Base-by-base conservation (phyloP, 495 filamentous ascomycete species). In the Parmelia sp. region DNA sequence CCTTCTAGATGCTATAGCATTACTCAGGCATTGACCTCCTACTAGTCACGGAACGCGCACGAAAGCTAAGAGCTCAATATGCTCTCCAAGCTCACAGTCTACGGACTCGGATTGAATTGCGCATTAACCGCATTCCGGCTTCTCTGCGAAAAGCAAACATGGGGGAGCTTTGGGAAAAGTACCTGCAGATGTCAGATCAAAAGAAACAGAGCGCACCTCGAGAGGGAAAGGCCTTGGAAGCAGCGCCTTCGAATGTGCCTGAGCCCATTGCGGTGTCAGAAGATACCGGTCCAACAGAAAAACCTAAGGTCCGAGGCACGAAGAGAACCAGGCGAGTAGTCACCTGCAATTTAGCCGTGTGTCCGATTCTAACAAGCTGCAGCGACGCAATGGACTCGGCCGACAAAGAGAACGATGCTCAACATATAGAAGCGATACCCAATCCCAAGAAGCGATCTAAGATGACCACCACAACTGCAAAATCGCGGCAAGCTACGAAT, bases 11-110 rank as follows among this genome's bases (percentile, higher is more conserved):
- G 19, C 63, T 63, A 21, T 60, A 35, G 31, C 29, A 23, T 56
- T 29, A 29, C 27, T 39, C 67, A 29, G 60, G 53, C 25, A 64
- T 57, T 75, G 35, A 75, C 64, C 47, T 25, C 15, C 17, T 63
- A 27, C 8, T 53, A 97, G 94, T 97, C 66, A 93, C 90, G 35
- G 91, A 96, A 76, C 86, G 94, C 68, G 91, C 90, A 42, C 84
- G 94, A 61, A 95, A 94, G 74, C 84, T 97, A 33, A 88, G 92
- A 66, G 87, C 92, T 6, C 92, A 95, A 74, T 96, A 95, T 78
- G 87, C 87, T 39, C 80, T 95, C 40, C 92, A 96, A 74, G 88
- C 90, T 17, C 87, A 90, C 72, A 89, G 89, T 65, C 82, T 97
- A 17, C 83, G 87, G 49, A 85, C 91, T 56, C 88, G 94, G 47